These are phyloP conservation scores for Phialophora verrucosa DNA, from an alignment of 2,329 filamentous ascomycete species.

Conservation along the genomic window DNA sequence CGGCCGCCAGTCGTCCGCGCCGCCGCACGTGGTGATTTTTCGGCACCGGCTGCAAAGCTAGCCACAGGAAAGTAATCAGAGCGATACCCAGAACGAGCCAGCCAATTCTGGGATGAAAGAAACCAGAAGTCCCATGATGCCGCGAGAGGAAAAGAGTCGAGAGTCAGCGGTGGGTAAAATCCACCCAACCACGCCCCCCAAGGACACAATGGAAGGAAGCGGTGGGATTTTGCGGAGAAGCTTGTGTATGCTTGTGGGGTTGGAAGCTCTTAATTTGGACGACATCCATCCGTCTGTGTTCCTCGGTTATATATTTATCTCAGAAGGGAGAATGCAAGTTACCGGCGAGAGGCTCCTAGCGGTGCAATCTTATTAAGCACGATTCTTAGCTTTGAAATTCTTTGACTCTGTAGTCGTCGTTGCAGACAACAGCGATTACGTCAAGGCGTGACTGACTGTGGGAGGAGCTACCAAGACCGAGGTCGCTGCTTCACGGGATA, in stretches of 20 bases:
- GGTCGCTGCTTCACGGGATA: neutral
- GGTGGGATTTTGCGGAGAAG: slow-evolving; percentile 19
- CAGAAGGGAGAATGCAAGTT: neutral
- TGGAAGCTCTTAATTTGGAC: slow-evolving; percentile 9
- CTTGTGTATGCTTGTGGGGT: neutral
- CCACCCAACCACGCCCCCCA: neutral
- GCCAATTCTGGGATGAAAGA: neutral
- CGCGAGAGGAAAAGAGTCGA: neutral
- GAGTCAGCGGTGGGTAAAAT: slow-evolving; percentile 19
- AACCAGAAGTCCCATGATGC: neutral
- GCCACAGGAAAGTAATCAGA: neutral
- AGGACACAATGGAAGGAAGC: slow-evolving; percentile 5
- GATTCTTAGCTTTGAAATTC: neutral
- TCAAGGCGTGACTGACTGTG: too few species aligned
- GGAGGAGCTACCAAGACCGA: neutral
- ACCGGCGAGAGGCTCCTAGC: too few species aligned
- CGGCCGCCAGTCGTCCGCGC: neutral
- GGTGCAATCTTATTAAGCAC: neutral
- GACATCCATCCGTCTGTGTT: neutral
- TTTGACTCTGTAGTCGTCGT: neutral
- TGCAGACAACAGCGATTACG: neutral
- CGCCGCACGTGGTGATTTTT: slow-evolving; percentile 11
- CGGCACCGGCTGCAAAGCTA: neutral
- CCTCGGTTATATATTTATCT: neutral
- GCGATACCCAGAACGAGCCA: neutral